Evolutionary conservation across 1,284 basidiomycete genomes (phyloP), one percentile per base, ranked within the genome.

Genomic region (Apiotrichum montevideense): DNA sequence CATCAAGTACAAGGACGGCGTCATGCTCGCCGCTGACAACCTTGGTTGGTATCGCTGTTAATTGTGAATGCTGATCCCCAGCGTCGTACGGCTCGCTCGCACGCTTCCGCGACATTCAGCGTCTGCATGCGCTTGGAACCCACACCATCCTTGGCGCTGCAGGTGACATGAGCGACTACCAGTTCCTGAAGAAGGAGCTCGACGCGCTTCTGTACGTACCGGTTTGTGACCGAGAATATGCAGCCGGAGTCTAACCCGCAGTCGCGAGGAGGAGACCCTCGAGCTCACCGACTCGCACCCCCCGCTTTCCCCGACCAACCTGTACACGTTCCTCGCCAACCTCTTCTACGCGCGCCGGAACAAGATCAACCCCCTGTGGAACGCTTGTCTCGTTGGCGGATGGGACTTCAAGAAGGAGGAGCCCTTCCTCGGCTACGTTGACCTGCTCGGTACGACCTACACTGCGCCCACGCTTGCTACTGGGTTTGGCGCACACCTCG

Each of bases 21-120:
- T 98, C 65, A 97, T 99, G 91, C 86, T 99, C 80, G 93, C 96
- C n/a, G 91, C 96, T 39, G 95, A 99, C 80, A 98, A 88, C 67
- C 86, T 98, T 51, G 92, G 92, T 93, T 71, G 62, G 65, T 66
- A 7, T 6, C 33, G 15, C 4, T 7, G 11, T 4, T 15, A 14
- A 3, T 14, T 21, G 14, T 32, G 7, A 21, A n/a, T 9, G 21
- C 57, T 62, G 48, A 56, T 48, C 14, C 11, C n/a, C 64, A 94
- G 95, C 91, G 10, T 98, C 96, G 0, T 98, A 98, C 69, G 96
- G 96, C 56, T 97, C 93, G 6, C 86, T 98, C 45, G 93, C 96
- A 2, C 86, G 95, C 21, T 98, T 98, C 85, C 95, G 92, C 81
- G 90, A 95, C 72, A 82, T 98, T 58, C 84, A 88, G 66, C 88